Percentiles rank a stretch among this genome's conserved stretches.
phyloP scores from a whole-genome alignment of 441 rosid genomes.

The Raphanus hybrid region DNA sequence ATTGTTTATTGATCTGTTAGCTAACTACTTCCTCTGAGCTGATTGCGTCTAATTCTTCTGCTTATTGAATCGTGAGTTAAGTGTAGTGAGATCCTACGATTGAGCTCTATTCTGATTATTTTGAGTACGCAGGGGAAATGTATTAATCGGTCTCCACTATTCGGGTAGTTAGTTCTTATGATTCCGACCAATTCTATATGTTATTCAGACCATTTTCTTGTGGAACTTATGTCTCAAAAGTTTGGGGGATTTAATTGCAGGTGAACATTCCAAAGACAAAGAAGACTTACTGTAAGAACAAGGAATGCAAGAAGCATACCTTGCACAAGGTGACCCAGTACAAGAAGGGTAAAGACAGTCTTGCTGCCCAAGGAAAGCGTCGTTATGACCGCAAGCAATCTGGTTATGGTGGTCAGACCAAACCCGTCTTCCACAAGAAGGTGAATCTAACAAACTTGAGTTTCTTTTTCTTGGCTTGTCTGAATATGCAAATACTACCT shows the following conservation, averaged over 20 bases:
- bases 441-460: conserved; percentile 15
- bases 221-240: neutral
- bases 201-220: neutral
- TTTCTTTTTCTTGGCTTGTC: neutral
- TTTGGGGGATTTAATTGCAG: conserved; percentile 25
- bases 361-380: conserved; percentile 72
- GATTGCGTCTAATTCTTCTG: neutral
- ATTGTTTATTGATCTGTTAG: neutral
- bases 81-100: neutral
- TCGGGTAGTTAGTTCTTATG: neutral
- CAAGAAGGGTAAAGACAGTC: conserved; percentile 76
- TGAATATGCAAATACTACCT: too few relatives aligned
- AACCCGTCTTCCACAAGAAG: conserved; percentile 73
- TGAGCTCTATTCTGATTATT: neutral
- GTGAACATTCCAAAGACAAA: conserved; percentile 80
- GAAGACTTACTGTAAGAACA: conserved; percentile 75
- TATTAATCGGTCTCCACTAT: neutral
- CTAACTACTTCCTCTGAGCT: neutral
- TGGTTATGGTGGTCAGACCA: conserved; percentile 76
- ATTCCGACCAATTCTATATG: neutral
- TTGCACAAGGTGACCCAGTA: conserved; percentile 81
- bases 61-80: neutral
- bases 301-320: conserved; percentile 79
- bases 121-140: neutral
- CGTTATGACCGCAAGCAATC: conserved; percentile 78